A percentile compares a stretch with the other conserved stretches of the same genome.
Evolutionary conservation across 495 filamentous ascomycete genomes (phyloP).

Genomic region (Aspergillus saccharolyticus): DNA sequence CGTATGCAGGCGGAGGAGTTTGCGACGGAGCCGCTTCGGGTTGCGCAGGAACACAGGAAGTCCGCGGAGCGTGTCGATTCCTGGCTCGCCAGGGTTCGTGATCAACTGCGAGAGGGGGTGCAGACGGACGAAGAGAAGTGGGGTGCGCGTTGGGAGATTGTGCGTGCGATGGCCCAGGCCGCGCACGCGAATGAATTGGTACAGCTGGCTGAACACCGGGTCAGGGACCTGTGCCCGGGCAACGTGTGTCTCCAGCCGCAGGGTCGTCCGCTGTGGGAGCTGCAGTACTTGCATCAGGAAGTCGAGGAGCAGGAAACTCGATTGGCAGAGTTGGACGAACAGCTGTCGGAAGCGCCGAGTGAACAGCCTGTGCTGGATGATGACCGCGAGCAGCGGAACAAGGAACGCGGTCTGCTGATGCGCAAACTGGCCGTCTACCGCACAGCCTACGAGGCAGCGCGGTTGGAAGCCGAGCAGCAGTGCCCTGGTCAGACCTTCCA

Average conservation of each 20-base stretch:
- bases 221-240: background rate
- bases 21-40: background rate
- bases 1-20: background rate
- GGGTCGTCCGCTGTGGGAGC: conserved; percentile 2
- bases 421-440: background rate
- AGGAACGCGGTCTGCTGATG: background rate
- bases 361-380: background rate
- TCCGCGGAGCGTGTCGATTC: background rate
- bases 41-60: background rate
- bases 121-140: background rate
- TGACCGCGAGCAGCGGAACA: background rate
- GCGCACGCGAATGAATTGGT: background rate
- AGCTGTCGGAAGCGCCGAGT: background rate
- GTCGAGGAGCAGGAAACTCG: background rate
- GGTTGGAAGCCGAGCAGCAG: background rate
- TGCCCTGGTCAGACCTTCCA: conserved; percentile 3
- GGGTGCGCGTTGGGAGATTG: background rate
- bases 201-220: background rate
- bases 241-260: background rate
- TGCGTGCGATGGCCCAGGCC: background rate
- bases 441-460: background rate
- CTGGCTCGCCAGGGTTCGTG: background rate
- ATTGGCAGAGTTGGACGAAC: background rate
- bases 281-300: background rate
- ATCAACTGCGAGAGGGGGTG: background rate